Base-by-base conservation (phyloP, 1,284 basidiomycete genomes). In the Apiotrichum siamense region DNA sequence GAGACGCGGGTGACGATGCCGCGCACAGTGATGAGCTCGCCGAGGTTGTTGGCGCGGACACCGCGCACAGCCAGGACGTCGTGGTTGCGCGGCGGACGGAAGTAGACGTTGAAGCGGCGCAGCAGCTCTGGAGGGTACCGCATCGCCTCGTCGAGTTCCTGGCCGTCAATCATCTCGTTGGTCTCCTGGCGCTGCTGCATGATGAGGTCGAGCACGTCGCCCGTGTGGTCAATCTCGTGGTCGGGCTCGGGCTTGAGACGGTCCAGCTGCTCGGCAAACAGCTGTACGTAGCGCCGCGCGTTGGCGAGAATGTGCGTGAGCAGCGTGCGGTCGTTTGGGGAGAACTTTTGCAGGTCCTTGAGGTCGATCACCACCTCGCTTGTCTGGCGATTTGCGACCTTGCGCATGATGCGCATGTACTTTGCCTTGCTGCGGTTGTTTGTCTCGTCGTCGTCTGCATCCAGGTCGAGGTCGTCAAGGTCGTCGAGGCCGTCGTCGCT, bases 1-100 rank as follows among this genome's bases (percentile, higher is more conserved):
- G 91, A 96, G 3, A 98, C 92, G 50, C 96, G 89, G 18, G 93
- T 99, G 46, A 98, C 92, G 64, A 99, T 97, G 44, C 94, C 96
- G 39, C 94, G 87, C 55, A 96, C 87, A 20, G 91, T 97, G 70
- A 99, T 93, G 55, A 98, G 80, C 63, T 84, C 85, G 46, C 96
- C 96, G 21, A 98, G 80, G 62, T 93, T 85, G 15, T 77, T 70
- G 21, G 92, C 90, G 55, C 84, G 85, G 31, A 98, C 90, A 41
- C 91, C 83, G 37, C 96, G 85, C 15, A 98, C 96, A 24, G 94
- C 92, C 68, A 97, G 80, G 13, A 72, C 52, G 17, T 85, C 79
- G 12, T 81, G 72, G 23, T 79, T 83, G 39, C 80, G 79, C 33
- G 90, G 79, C 26, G 94, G 91, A 52, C 84, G 82, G 76, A 98